Percentiles rank a stretch among this genome's conserved stretches.
phyloP scores from a whole-genome alignment of 78 protist genomes.

The Dictyostelium capitatum region DNA sequence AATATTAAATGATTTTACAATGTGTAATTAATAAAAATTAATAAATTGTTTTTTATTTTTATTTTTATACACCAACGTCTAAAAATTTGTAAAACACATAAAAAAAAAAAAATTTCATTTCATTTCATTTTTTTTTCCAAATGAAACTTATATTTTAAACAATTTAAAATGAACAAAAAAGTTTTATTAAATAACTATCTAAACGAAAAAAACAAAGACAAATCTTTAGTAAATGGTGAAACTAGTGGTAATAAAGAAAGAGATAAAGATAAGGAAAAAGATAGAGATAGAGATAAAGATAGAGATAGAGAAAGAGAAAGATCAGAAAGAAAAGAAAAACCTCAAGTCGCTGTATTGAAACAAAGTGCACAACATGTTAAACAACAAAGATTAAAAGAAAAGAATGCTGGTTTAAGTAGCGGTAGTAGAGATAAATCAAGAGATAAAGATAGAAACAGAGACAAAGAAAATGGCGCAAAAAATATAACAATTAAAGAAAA shows the following conservation, averaged over 20 bases:
- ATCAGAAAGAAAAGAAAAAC: not conserved
- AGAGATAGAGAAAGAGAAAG: not conserved
- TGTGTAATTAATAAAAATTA: conserved; percentile 28
- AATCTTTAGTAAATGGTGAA: not conserved
- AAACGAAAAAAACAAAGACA: not conserved
- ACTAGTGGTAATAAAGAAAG: not conserved
- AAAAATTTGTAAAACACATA: too few species aligned
- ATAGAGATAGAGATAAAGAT: not conserved
- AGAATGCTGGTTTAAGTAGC: not conserved
- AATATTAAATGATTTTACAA: conserved; percentile 40
- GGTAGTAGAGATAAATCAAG: not conserved
- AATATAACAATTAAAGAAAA: conserved; percentile 12
- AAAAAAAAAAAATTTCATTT: not conserved
- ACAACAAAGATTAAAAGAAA: conserved; percentile 18
- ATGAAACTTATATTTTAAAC: not conserved
- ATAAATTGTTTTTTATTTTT: too few species aligned
- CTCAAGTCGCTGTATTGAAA: not conserved
- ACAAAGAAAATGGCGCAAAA: not conserved
- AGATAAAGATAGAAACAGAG: conserved; percentile 18
- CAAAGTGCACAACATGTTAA: conserved; percentile 1
- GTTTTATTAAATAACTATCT: conserved; percentile 7
- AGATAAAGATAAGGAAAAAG: not conserved
- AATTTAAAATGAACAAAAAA: conserved; percentile 3
- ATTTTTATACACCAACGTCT: too few species aligned
- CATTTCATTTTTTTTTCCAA: not conserved